Percentiles rank a stretch among this genome's conserved stretches.
Conservation (phyloP, 805 yeast genomes). For the Hanseniaspora pseudoguilliermondii region DNA sequence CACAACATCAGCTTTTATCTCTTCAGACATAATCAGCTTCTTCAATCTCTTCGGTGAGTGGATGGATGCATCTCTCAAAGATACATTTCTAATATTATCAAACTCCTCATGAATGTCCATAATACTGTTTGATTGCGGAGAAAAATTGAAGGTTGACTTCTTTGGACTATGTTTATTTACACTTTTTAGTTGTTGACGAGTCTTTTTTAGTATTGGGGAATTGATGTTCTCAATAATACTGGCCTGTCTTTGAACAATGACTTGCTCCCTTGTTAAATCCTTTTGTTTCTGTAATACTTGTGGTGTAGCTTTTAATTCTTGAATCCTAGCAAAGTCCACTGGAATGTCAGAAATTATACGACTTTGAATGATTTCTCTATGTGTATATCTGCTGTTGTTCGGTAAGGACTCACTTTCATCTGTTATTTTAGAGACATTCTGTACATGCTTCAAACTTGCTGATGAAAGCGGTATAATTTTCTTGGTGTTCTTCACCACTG, state of each 20-base stretch:
- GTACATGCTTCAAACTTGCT: slow-evolving; percentile 2
- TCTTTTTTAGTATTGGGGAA: background rate
- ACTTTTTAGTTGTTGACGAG: background rate
- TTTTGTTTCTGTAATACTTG: background rate
- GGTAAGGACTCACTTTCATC: background rate
- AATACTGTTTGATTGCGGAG: slow-evolving; percentile 2
- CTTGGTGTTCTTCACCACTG: background rate
- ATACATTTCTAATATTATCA: background rate
- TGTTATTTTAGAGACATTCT: background rate
- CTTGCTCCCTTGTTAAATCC: background rate
- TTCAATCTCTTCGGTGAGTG: slow-evolving; percentile 5
- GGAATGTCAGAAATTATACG: slow-evolving; percentile 4
- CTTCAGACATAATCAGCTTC: background rate
- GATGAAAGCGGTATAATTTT: background rate
- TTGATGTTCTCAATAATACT: background rate
- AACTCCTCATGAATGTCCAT: background rate
- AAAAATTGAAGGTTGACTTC: background rate
- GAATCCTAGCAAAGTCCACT: slow-evolving; percentile 7
- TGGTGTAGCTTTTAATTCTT: background rate
- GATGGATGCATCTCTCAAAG: slow-evolving; percentile 3
- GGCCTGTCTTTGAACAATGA: background rate
- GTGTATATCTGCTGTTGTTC: background rate
- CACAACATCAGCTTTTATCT: background rate
- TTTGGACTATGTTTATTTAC: background rate
- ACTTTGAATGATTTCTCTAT: background rate